Evolutionary conservation across 805 yeast species (phyloP).

Genomic region (Metschnikowia arizonensis): DNA sequence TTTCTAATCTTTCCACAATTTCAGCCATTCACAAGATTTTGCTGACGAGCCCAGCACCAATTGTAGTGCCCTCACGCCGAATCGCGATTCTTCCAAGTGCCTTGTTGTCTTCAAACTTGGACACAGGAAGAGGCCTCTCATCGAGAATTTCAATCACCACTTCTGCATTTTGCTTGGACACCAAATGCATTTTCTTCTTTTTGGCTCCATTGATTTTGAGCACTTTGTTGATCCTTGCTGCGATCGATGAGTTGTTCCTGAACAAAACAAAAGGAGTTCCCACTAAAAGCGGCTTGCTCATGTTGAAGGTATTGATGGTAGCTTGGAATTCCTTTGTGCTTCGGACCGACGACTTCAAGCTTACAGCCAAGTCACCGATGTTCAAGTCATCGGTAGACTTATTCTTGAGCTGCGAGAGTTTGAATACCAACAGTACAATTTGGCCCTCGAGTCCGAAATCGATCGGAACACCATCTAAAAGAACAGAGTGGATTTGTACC

Average conservation of each 20-base stretch:
- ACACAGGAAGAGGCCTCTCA: conserved; percentile 48
- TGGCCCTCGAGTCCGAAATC: conserved; percentile 62
- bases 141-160: conserved; percentile 52
- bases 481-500: conserved; percentile 41
- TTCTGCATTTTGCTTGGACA: conserved; percentile 54
- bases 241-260: conserved; percentile 67
- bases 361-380: conserved; percentile 53
- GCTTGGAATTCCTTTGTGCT: conserved; percentile 29
- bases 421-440: conserved; percentile 43
- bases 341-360: conserved; percentile 22
- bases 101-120: conserved; percentile 44
- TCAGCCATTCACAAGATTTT: conserved; percentile 10
- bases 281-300: conserved; percentile 66
- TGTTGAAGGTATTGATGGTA: conserved; percentile 32
- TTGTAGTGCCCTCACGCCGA: conserved; percentile 63
- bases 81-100: conserved; percentile 65
- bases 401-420: conserved; percentile 44
- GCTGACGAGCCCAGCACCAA: conserved; percentile 58
- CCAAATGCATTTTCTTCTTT: conserved; percentile 53
- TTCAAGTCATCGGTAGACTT: conserved; percentile 53
- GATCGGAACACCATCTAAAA: conserved; percentile 36
- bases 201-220: conserved; percentile 29
- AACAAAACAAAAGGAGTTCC: conserved; percentile 79
- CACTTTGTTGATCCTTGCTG: conserved; percentile 56
- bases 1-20: too few relatives aligned